Base-by-base conservation (phyloP, 192 early-diverging fungal species). In the Podila minutissima region DNA sequence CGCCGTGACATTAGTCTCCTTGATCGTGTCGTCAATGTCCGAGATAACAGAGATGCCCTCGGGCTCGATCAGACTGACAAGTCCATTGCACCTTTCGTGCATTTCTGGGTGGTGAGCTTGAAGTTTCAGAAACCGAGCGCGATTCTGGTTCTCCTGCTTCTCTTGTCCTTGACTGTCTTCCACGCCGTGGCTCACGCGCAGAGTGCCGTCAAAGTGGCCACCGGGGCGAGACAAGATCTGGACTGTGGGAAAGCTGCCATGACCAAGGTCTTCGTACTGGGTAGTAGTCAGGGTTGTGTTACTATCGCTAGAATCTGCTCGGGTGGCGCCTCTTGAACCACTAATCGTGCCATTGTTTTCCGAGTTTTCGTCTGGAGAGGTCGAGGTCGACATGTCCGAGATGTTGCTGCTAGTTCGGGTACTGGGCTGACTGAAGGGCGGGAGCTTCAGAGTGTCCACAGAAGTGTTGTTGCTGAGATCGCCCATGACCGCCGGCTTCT, bases 21-120 rank as follows among this genome's bases (percentile, higher is more conserved):
- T 97, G 85, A 98, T 98, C 8, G 97, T 98, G 71, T 98, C 97
- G 76, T 98, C 97, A 50, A 98, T 93, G 66, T 94, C 94, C 59
- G 93, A 93, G 59, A 98, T 95, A 8, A 98, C 74, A 0, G 96
- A 96, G 22, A 93, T 76, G 5, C 97, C 97, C 11, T 82, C 72
- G 26, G 91, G 89, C 17, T 89, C 86, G 67, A 96, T 87, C 2
- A 96, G 67, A 61, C 92, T 89, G 17, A 92, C 86, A 3, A 86
- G 73, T 7, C 88, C 86, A 37, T 75, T 65, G 31, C 74, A 63
- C 24, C 88, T 83, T 13, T 70, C 69, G 29, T 68, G 66, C 32
- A 78, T 73, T 19, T 75, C 55, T 3, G 41, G 41, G 41, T 77
- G 74, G 19, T 62, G 53, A 8, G 74, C 74, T 57, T 74, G 71